Evolutionary conservation across 1,284 basidiomycete species (phyloP).

Genomic region (Coniophora puteana): DNA sequence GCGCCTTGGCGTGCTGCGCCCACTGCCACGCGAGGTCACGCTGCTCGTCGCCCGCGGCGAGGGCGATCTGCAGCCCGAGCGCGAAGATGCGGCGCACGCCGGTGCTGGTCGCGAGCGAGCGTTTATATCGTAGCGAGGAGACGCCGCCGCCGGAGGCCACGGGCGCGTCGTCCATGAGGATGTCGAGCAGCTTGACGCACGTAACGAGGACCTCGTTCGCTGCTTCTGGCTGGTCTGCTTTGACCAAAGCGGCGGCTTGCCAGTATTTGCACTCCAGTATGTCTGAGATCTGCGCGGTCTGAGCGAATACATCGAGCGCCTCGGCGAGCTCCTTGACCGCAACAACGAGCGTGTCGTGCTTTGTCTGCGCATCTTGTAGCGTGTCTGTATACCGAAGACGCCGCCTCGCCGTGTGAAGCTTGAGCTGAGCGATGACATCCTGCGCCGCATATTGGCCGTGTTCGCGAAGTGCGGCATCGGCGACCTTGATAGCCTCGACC

Average conservation of each 20-base stretch:
- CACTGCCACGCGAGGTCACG: slow-evolving; percentile 1
- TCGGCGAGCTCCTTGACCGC: neutral
- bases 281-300: neutral
- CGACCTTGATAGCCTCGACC: no score
- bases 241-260: neutral
- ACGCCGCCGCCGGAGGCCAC: neutral
- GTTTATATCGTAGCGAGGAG: neutral
- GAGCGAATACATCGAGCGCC: neutral
- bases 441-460: neutral
- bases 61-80: neutral
- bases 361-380: neutral
- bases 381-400: neutral
- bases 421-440: neutral
- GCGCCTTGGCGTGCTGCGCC: neutral
- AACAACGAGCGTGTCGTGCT: neutral
- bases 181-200: neutral
- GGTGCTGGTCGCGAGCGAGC: neutral
- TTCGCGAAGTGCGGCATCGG: neutral
- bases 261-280: neutral
- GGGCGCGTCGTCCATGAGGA: neutral
- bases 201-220: neutral
- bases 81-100: neutral
- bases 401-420: neutral
- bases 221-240: neutral
- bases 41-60: no score